Conservation (phyloP, 345 rosid genomes). For the Populus simonii region DNA sequence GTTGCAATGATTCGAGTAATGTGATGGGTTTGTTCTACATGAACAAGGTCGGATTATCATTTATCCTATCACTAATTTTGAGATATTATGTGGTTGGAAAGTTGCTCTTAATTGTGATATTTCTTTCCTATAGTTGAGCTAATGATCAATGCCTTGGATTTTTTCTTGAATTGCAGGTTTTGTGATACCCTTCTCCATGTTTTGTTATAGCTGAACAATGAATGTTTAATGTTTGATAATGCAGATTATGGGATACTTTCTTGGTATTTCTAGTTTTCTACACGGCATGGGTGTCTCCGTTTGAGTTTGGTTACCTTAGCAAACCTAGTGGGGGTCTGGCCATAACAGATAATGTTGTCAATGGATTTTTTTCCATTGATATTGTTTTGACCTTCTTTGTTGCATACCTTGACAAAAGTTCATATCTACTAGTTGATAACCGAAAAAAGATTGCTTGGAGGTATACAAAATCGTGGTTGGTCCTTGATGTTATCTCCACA, state of each 20-base stretch:
- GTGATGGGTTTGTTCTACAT: neutral
- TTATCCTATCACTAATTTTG: neutral
- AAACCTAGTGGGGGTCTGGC: conserved; percentile 47
- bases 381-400: conserved; percentile 76
- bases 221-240: neutral
- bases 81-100: neutral
- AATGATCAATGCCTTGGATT: neutral
- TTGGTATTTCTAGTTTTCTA: conserved; percentile 73
- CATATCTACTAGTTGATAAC: conserved; percentile 66
- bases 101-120: neutral
- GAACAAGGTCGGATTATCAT: neutral
- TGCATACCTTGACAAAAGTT: conserved; percentile 62
- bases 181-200: neutral
- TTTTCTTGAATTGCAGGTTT: neutral
- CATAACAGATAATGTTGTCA: conserved; percentile 56
- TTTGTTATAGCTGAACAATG: neutral
- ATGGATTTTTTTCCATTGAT: conserved; percentile 62
- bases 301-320: conserved; percentile 66
- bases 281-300: conserved; percentile 90
- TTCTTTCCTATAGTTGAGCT: neutral
- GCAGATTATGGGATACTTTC: conserved; percentile 71
- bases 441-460: conserved; percentile 56
- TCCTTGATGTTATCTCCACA: conserved; percentile 64
- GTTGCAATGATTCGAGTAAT: neutral
- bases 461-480: conserved; percentile 54